Evolutionary conservation across 192 early-diverging fungal species (phyloP).

Genomic region (Backusella liffmaniae): DNA sequence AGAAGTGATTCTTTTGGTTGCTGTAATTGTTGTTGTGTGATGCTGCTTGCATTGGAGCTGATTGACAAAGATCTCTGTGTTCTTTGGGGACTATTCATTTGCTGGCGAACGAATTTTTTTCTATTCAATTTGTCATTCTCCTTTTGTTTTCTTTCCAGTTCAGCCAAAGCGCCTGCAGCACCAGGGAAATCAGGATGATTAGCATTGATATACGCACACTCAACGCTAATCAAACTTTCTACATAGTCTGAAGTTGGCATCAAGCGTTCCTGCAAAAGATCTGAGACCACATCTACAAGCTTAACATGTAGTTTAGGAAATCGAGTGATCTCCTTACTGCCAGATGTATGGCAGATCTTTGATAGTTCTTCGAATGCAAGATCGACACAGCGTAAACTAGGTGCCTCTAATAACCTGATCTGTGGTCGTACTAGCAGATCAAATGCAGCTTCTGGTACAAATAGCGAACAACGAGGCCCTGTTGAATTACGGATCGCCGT

Average conservation of each 20-base stretch:
- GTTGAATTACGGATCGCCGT: constrained; percentile 79
- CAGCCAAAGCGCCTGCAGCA: constrained; percentile 64
- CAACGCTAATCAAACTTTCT: constrained; percentile 70
- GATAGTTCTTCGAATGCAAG: constrained; percentile 74
- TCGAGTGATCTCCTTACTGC: constrained; percentile 65
- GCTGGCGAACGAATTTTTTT: constrained; percentile 10
- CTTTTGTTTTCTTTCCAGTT: constrained; percentile 49
- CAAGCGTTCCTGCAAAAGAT: constrained; percentile 66
- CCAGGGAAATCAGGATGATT: constrained; percentile 82
- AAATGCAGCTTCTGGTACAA: constrained; percentile 81
- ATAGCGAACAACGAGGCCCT: constrained; percentile 70
- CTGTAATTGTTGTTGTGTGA: background rate
- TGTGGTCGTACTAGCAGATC: constrained; percentile 76
- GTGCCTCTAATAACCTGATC: constrained; percentile 68
- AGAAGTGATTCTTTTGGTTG: constrained; percentile 45
- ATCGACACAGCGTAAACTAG: constrained; percentile 74
- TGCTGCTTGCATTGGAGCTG: constrained; percentile 22
- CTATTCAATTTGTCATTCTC: constrained; percentile 1
- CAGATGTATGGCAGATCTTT: constrained; percentile 72
- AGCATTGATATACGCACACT: constrained; percentile 80
- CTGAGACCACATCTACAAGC: constrained; percentile 69
- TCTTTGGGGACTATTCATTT: background rate
- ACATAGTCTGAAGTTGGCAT: constrained; percentile 67
- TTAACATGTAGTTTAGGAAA: constrained; percentile 71
- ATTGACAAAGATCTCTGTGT: constrained; percentile 16